A percentile compares a stretch with the other conserved stretches of the same genome.
Conservation (phyloP, 495 filamentous ascomycete species). For the Penicillium verhagenii region DNA sequence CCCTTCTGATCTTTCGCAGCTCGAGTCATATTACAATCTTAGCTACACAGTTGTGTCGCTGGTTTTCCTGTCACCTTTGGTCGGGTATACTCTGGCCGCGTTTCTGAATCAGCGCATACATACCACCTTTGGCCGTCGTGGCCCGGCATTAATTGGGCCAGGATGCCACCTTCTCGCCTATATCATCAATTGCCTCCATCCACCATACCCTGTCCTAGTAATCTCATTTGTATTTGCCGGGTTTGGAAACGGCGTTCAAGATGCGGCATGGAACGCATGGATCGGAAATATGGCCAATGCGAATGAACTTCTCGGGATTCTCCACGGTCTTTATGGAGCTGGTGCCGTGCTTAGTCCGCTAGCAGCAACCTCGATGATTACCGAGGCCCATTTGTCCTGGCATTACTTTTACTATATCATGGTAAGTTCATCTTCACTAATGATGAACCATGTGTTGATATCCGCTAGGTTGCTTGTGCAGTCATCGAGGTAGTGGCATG, state of each 20-base stretch:
- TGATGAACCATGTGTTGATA: not conserved
- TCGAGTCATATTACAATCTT: constrained; percentile 59
- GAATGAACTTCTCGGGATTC: constrained; percentile 56
- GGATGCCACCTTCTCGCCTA: constrained; percentile 63
- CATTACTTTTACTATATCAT: constrained; percentile 64
- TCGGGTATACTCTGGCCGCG: constrained; percentile 57
- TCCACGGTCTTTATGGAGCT: constrained; percentile 59
- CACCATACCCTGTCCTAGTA: constrained; percentile 59
- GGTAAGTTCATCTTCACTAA: constrained; percentile 30
- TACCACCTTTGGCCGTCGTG: constrained; percentile 64
- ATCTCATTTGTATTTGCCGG: constrained; percentile 59
- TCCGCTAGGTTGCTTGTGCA: constrained; percentile 59
- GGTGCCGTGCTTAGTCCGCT: constrained; percentile 57
- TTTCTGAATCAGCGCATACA: constrained; percentile 60
- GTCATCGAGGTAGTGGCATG: constrained; percentile 56
- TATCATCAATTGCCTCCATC: constrained; percentile 56
- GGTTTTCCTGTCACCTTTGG: constrained; percentile 60
- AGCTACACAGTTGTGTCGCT: constrained; percentile 61
- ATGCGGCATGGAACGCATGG: constrained; percentile 67
- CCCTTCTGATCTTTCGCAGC: constrained; percentile 29
- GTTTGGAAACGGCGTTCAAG: constrained; percentile 61
- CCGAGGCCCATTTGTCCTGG: constrained; percentile 48
- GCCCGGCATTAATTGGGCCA: constrained; percentile 67
- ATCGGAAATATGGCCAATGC: constrained; percentile 62
- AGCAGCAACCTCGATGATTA: constrained; percentile 57